Conservation (phyloP, 129 eudicot genomes). For the Pseudognaphalium luteoalbum region DNA sequence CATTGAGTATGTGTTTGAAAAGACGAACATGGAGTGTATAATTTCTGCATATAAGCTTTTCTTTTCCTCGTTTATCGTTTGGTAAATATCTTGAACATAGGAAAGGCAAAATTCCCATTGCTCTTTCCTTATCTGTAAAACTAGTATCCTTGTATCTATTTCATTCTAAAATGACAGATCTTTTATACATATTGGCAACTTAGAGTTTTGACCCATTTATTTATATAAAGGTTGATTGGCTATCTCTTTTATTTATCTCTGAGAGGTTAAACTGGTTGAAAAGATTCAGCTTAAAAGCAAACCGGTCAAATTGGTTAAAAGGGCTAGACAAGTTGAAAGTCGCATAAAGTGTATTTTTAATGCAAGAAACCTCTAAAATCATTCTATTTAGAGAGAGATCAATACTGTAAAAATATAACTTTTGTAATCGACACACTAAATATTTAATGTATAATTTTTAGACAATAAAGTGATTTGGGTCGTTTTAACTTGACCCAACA, state of each 20-base stretch:
- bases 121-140: too few relatives aligned
- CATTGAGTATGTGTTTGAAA: too few relatives aligned
- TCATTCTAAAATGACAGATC: too few relatives aligned
- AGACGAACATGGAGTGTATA: too few relatives aligned
- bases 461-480: not conserved
- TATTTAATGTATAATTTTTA: too few relatives aligned
- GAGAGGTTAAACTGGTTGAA: not conserved
- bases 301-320: not conserved
- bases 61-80: not conserved
- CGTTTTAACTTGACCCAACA: not conserved
- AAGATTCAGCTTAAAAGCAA: not conserved
- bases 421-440: not conserved
- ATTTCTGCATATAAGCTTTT: too few relatives aligned
- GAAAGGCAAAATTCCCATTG: too few relatives aligned
- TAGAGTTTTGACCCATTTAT: not conserved
- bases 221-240: not conserved
- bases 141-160: too few relatives aligned
- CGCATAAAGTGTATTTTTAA: not conserved
- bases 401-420: not conserved
- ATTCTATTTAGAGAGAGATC: too few relatives aligned
- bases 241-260: not conserved
- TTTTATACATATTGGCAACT: not conserved
- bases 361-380: not conserved
- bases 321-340: not conserved
- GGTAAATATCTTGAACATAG: not conserved